phyloP scores from a whole-genome alignment of 805 yeast species.

The Zygoascus biomembranicola region DNA sequence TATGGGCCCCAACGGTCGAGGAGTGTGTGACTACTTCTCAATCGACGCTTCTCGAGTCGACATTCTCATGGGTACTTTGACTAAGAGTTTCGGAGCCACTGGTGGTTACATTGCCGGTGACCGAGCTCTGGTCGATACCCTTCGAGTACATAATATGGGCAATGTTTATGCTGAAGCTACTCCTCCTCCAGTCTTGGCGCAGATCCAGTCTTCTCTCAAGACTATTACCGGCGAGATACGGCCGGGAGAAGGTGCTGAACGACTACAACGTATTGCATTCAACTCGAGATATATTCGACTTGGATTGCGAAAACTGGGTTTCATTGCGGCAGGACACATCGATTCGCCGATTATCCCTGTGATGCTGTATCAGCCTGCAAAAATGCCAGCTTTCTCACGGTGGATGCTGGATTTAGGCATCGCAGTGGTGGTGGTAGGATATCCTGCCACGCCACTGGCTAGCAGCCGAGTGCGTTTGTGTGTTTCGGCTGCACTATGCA shows the following conservation, averaged over 20 bases:
- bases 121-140: conserved; percentile 57
- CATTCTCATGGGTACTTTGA: conserved; percentile 92
- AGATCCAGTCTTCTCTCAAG: conserved; percentile 70
- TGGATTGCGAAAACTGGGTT: conserved; percentile 87
- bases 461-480: conserved; percentile 89
- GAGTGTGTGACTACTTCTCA: conserved; percentile 89
- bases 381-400: conserved; percentile 88
- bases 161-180: conserved; percentile 74
- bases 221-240: conserved; percentile 73
- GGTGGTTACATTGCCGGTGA: conserved; percentile 94
- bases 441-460: conserved; percentile 93
- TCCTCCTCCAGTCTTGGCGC: conserved; percentile 87
- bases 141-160: conserved; percentile 66
- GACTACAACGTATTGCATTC: conserved; percentile 89
- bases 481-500: conserved; percentile 84
- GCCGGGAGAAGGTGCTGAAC: conserved; percentile 89
- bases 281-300: conserved; percentile 88
- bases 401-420: conserved; percentile 69
- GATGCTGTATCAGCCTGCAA: conserved; percentile 79
- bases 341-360: conserved; percentile 95
- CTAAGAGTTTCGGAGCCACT: conserved; percentile 97
- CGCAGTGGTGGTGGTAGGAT: conserved; percentile 94
- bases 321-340: conserved; percentile 88
- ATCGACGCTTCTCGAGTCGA: conserved; percentile 72
- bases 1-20: conserved; percentile 90